These are phyloP conservation scores for Verticillium zaregamsianum DNA, from an alignment of 2,329 filamentous ascomycete genomes.

Conservation along the genomic window DNA sequence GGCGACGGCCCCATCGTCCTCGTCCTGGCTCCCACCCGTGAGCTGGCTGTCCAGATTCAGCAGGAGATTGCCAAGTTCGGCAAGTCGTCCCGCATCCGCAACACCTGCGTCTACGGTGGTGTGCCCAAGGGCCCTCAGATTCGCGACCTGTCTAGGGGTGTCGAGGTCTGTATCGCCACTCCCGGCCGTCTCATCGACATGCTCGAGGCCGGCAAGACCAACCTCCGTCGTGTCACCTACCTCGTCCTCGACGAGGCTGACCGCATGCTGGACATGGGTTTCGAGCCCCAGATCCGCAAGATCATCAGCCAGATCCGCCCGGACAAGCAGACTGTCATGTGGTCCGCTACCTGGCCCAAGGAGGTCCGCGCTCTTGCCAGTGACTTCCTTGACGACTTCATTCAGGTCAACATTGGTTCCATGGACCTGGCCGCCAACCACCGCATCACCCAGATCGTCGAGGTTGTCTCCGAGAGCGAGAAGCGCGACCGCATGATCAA, in stretches of 20 bases:
- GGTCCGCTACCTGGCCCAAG: slow-evolving; percentile 99
- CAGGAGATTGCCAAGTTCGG: slow-evolving; percentile 98
- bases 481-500: slow-evolving; percentile 98
- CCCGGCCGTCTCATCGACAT: slow-evolving; percentile 98
- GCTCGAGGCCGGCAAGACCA: slow-evolving; percentile 96
- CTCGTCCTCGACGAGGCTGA: slow-evolving; percentile 98
- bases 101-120: slow-evolving; percentile 98
- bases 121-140: slow-evolving; percentile 98
- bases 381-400: slow-evolving; percentile 92
- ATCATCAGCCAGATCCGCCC: slow-evolving; percentile 97
- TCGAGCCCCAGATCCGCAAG: slow-evolving; percentile 98
- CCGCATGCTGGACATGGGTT: slow-evolving; percentile 99
- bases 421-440: slow-evolving; percentile 96
- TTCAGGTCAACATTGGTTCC: slow-evolving; percentile 98
- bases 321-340: slow-evolving; percentile 99
- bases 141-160: slow-evolving; percentile 87
- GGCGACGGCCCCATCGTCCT: slow-evolving; percentile 96
- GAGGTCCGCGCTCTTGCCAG: slow-evolving; percentile 88
- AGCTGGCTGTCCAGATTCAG: slow-evolving; percentile 97
- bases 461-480: slow-evolving; percentile 93
- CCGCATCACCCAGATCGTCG: slow-evolving; percentile 95
- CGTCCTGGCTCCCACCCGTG: slow-evolving; percentile 92
- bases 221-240: slow-evolving; percentile 96
- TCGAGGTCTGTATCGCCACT: slow-evolving; percentile 98
- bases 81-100: slow-evolving; percentile 94